These are phyloP conservation scores for Gossypium australe DNA, from an alignment of 345 rosid genomes.

Conservation along the genomic window DNA sequence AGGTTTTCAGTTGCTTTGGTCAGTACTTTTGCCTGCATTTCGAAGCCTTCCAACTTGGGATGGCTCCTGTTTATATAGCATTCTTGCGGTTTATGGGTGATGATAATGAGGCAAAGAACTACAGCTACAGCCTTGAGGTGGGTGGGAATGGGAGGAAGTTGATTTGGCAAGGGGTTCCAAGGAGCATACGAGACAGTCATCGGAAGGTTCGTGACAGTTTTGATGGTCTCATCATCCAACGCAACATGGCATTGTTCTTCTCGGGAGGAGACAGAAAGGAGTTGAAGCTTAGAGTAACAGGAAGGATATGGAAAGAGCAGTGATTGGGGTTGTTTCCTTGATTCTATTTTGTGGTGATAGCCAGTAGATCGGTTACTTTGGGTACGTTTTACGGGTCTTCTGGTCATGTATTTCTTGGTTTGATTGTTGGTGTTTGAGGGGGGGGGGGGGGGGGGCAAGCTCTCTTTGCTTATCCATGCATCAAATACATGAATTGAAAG, in stretches of 20 bases:
- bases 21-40: constrained; percentile 76
- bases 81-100: constrained; percentile 78
- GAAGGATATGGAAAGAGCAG: constrained; percentile 84
- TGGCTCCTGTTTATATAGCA: constrained; percentile 76
- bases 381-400: constrained; percentile 22
- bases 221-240: constrained; percentile 74
- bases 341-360: not conserved
- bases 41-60: constrained; percentile 76
- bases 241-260: constrained; percentile 79
- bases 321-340: constrained; percentile 13
- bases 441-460: constrained; percentile 48
- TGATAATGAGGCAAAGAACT: constrained; percentile 71
- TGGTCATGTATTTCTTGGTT: constrained; percentile 30
- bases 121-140: constrained; percentile 79
- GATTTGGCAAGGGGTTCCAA: constrained; percentile 76
- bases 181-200: constrained; percentile 78
- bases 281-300: constrained; percentile 73
- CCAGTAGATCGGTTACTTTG: constrained; percentile 16
- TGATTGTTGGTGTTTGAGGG: no score
- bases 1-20: constrained; percentile 85
- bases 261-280: constrained; percentile 78
- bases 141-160: constrained; percentile 76
- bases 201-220: constrained; percentile 76
- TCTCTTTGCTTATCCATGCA: constrained; percentile 47
- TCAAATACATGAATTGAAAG: constrained; percentile 33